These are phyloP conservation scores for Sporodiniella umbellata DNA, from an alignment of 371 early-diverging fungal genomes.

Conservation along the genomic window DNA sequence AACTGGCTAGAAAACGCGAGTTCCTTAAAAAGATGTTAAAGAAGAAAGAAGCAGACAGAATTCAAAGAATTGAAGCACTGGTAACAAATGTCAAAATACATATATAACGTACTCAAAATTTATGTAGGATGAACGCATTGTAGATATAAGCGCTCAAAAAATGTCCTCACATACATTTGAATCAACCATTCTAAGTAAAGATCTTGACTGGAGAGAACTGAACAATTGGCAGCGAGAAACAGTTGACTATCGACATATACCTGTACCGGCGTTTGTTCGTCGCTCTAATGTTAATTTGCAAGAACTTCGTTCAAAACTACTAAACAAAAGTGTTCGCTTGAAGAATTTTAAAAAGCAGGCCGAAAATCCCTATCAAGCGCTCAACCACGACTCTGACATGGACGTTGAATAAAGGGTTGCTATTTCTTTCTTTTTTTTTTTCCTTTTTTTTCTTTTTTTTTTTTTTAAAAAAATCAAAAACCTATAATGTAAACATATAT, in stretches of 20 bases:
- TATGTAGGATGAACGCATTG: slow-evolving; percentile 9
- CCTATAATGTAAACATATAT: too few relatives aligned
- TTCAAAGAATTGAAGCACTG: slow-evolving; percentile 5
- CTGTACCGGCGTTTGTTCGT: slow-evolving; percentile 31
- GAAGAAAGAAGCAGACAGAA: slow-evolving; percentile 6
- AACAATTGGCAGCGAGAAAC: slow-evolving; percentile 31
- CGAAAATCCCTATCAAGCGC: neutral
- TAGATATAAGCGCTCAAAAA: slow-evolving; percentile 41
- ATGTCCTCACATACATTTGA: slow-evolving; percentile 25
- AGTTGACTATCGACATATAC: slow-evolving; percentile 32
- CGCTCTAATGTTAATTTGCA: slow-evolving; percentile 14
- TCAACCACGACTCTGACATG: slow-evolving; percentile 20
- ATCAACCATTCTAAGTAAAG: slow-evolving; percentile 10
- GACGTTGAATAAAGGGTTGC: slow-evolving; percentile 34
- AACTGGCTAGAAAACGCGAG: slow-evolving; percentile 13
- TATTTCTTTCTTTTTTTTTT: too few relatives aligned
- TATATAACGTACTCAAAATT: neutral
- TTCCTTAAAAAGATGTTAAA: slow-evolving; percentile 6
- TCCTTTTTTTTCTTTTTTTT: too few relatives aligned
- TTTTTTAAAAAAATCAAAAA: too few relatives aligned
- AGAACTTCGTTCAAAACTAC: slow-evolving; percentile 16
- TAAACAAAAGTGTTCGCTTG: slow-evolving; percentile 21
- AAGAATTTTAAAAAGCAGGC: slow-evolving; percentile 10
- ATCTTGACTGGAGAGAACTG: slow-evolving; percentile 32
- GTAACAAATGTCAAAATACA: neutral